Conservation (phyloP, 495 filamentous ascomycete genomes). For the Tuber brumale region DNA sequence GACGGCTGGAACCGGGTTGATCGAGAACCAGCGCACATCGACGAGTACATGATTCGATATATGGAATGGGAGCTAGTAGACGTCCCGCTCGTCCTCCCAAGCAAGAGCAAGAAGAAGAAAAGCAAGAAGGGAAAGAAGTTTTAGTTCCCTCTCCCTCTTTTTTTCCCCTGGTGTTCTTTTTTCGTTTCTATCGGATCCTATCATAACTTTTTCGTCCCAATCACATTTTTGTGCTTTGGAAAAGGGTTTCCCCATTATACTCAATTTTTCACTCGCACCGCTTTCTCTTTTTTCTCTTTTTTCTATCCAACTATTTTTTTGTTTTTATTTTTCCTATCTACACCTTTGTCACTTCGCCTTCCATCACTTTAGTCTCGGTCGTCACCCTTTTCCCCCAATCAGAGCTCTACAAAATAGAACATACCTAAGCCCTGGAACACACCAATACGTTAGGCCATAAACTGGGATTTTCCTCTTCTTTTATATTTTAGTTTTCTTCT, state of each 20-base stretch:
- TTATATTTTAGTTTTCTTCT: background rate
- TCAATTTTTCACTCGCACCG: background rate
- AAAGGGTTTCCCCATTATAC: background rate
- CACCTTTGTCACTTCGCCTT: background rate
- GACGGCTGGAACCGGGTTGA: slow-evolving; percentile 50
- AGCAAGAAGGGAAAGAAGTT: slow-evolving; percentile 66
- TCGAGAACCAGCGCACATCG: slow-evolving; percentile 57
- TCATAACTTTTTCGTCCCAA: background rate
- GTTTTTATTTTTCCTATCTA: background rate
- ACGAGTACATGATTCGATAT: slow-evolving; percentile 76
- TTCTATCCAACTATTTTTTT: background rate
- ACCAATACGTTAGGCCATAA: background rate
- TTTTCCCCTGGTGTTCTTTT: no score
- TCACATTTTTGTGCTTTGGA: background rate
- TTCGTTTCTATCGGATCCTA: background rate
- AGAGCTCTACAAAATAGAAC: background rate
- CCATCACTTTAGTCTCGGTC: background rate
- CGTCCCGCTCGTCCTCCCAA: slow-evolving; percentile 69
- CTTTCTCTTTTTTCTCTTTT: background rate
- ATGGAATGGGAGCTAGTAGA: slow-evolving; percentile 73
- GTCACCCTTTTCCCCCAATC: background rate
- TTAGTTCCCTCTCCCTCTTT: background rate
- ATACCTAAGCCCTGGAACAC: background rate
- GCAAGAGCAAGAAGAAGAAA: slow-evolving; percentile 74
- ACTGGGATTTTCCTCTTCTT: background rate